Base-by-base conservation (phyloP, 2,329 filamentous ascomycete genomes). In the Rutstroemia sp. region DNA sequence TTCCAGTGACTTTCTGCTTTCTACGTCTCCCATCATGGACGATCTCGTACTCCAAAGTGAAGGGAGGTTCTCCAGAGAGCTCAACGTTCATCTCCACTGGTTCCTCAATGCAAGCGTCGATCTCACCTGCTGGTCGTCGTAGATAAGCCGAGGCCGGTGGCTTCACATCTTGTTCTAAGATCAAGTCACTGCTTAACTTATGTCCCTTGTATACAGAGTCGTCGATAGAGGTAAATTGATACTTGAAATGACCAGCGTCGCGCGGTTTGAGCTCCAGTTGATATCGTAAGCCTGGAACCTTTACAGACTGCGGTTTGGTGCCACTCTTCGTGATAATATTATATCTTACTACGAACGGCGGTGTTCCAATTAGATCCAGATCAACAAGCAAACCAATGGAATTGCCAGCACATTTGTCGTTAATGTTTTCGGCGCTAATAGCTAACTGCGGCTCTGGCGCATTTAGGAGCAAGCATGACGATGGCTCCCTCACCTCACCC, bases 371-470 rank as follows among this genome's bases (percentile, higher is more conserved):
- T 40, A 99, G 78, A 68, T 97, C 91, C 50, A 99, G 75, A 66
- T 94, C 88, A 44, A 99, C 89, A 10, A 87, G 82, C 54, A 99
- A 79, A 42, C 94, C 94, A 60, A 99, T 89, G 0, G 94, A 90
- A 67, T 91, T 96, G 48, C 92, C 91, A 38, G 92, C 92, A 70
- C 94, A 99, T 69, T 95, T 95, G 71, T 99, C 94, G 52, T 89
- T 88, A 45, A 99, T 91, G 60, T 91, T 86, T 64, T 95, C 88
- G 6, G 84, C 79, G 34, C 80, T 80, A 50, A 99, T 76, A 4
- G 82, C 77, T 57, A 99, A 71, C 55, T 86, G 83, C 9, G 94
- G 94, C 72, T 96, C 86, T 0, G 94, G 86, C 5, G 94, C 94
- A 63, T 97, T 99, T 62, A 95, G 79, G 54, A 99, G 76, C 57